A percentile compares a stretch with the other conserved stretches of the same genome.
Conservation (phyloP, 2,329 filamentous ascomycete species). For the Cladorrhinum sp. region DNA sequence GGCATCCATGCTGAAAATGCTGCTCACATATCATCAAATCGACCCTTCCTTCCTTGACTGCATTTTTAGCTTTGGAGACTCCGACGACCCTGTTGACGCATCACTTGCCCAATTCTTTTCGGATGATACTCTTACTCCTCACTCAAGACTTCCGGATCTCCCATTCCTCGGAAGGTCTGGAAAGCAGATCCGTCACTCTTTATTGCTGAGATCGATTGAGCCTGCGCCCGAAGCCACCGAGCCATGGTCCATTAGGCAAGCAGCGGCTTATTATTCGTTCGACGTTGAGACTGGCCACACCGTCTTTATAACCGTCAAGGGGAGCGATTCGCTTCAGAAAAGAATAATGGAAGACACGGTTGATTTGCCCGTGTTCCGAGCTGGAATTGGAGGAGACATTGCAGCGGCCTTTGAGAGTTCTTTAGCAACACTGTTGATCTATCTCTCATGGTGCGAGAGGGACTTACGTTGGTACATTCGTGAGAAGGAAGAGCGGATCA, state of each 20-base stretch:
- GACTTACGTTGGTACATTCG: conserved; percentile 15
- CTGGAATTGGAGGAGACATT: not conserved
- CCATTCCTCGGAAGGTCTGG: conserved; percentile 7
- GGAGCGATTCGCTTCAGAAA: conserved; percentile 6
- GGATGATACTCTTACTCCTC: not conserved
- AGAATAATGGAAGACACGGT: conserved; percentile 7
- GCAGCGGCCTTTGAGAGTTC: not conserved
- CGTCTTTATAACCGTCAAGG: conserved; percentile 11
- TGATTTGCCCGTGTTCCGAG: not conserved
- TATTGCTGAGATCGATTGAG: conserved; percentile 11
- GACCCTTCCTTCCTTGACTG: conserved; percentile 9
- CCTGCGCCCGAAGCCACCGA: not conserved
- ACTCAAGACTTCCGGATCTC: not conserved
- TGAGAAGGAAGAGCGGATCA: conserved; percentile 8
- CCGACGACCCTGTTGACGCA: conserved; percentile 11
- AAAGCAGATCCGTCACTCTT: conserved; percentile 6
- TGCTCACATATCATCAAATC: conserved; percentile 14
- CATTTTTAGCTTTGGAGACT: conserved; percentile 11
- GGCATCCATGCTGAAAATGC: not conserved
- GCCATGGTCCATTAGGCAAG: conserved; percentile 10
- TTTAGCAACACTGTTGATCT: conserved; percentile 7
- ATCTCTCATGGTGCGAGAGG: conserved; percentile 13
- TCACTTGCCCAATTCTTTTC: conserved; percentile 2
- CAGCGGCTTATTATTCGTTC: conserved; percentile 11
- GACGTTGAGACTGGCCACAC: conserved; percentile 5